phyloP scores from a whole-genome alignment of 331 rosid genomes.

The Pyracantha coccinea region DNA sequence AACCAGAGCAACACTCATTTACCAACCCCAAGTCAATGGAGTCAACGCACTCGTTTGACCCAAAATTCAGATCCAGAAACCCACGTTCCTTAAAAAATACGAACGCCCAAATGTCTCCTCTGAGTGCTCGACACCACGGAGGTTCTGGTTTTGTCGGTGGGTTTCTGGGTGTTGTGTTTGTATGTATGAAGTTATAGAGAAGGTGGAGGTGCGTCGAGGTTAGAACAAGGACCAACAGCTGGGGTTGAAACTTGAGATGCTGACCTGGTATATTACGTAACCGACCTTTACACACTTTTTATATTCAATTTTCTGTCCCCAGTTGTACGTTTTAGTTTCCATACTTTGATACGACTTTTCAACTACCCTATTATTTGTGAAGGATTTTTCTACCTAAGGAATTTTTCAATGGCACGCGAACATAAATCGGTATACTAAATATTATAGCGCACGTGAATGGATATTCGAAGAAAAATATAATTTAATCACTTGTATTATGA shows the following conservation, averaged over 20 bases:
- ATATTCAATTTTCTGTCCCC: neutral
- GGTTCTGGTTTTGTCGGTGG: neutral
- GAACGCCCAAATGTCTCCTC: neutral
- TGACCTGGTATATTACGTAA: neutral
- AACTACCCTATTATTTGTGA: neutral
- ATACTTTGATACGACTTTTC: neutral
- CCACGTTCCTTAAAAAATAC: neutral
- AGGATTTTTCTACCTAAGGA: neutral
- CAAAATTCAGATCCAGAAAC: constrained; percentile 18
- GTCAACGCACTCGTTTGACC: neutral
- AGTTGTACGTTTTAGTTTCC: neutral
- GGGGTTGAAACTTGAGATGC: neutral
- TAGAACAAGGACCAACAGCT: constrained; percentile 7
- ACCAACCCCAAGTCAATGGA: constrained; percentile 20
- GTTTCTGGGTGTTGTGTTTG: neutral
- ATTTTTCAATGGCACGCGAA: too few species aligned
- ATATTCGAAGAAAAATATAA: too few species aligned
- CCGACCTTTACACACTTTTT: neutral
- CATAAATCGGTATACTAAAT: too few species aligned
- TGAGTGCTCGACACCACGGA: neutral
- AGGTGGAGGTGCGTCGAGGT: neutral
- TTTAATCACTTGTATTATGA: too few species aligned
- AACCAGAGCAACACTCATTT: constrained; percentile 20
- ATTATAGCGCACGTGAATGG: too few species aligned
- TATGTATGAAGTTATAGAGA: neutral